Conservation (phyloP, 2,329 filamentous ascomycete genomes). For the Pseudocercospora ulei region DNA sequence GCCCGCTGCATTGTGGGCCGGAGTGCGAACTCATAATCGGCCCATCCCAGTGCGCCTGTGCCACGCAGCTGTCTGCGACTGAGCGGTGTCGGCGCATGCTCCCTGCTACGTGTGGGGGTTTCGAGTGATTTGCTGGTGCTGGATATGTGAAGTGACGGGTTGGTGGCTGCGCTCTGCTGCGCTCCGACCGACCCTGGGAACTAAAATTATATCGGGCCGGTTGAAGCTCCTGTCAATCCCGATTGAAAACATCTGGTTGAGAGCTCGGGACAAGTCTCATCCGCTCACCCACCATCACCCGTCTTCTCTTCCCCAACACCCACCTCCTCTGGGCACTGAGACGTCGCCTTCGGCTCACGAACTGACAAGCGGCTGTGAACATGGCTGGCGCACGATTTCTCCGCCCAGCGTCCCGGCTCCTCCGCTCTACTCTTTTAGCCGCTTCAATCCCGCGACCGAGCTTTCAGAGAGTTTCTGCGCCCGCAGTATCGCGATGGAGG, state of each 20-base stretch:
- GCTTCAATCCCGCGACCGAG: slow-evolving; percentile 42
- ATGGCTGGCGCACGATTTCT: slow-evolving; percentile 55
- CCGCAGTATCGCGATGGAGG: slow-evolving; percentile 42
- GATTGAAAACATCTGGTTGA: too few relatives aligned
- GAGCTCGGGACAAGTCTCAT: slow-evolving; percentile 9
- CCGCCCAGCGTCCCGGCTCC: slow-evolving; percentile 54
- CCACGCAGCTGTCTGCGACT: too few relatives aligned
- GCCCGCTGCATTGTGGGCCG: too few relatives aligned
- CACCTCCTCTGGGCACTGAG: slow-evolving; percentile 5
- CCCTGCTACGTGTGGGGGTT: too few relatives aligned
- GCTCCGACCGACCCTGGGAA: too few relatives aligned
- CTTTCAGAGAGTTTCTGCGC: slow-evolving; percentile 43
- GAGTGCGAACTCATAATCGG: slow-evolving; percentile 1
- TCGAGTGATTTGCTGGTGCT: too few relatives aligned
- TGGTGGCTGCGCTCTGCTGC: too few relatives aligned
- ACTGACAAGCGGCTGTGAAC: slow-evolving; percentile 14
- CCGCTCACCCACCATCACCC: slow-evolving; percentile 7
- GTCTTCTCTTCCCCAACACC: slow-evolving; percentile 1
- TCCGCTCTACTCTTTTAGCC: slow-evolving; percentile 48
- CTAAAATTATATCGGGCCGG: too few relatives aligned
- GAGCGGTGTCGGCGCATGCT: too few relatives aligned
- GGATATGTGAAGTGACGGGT: too few relatives aligned
- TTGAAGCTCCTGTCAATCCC: slow-evolving; percentile 4
- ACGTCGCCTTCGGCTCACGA: too few relatives aligned
- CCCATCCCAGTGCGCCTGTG: too few relatives aligned